Base-by-base conservation (phyloP, 108 stramenopile genomes). In the Stephanodiscus minutulus region DNA sequence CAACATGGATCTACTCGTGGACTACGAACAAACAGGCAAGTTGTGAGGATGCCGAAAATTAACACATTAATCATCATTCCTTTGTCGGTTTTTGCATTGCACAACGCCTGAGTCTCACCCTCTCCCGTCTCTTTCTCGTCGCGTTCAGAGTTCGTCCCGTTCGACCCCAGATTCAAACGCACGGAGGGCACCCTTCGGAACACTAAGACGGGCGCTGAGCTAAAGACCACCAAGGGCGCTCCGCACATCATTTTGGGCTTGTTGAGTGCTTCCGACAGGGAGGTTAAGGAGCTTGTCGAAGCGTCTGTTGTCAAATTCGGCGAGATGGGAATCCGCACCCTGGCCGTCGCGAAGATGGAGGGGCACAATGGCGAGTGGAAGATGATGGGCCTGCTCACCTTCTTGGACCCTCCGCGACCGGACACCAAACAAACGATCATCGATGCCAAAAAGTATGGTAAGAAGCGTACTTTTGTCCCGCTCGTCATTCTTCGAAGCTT, bases 341-440 rank as follows among this genome's bases (percentile, higher is more conserved):
- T 93, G 27, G 89, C 83, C n/a, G 84, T 93, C 59, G 87, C 86
- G 18, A 64, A 66, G 48, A 83, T 81, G 48, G 66, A 84, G 64
- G 13, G 46, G 35, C 70, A 68, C 25, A 54, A 54, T 65, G 87
- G 83, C 27, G 50, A 71, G 47, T 93, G 83, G 85, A 60, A 76
- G 50, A 84, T 94, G 82, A 54, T 84, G 58, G 93, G 93, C 13
- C 64, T 94, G 18, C 56, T 94, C 65, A 82, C 88, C 33, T 84
- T 94, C 63, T 83, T 95, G 64, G 94, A 95, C 66, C 94, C 94
- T 58, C 90, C 94, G 17, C 81, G 94, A 13, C 73, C 80, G 17
- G 94, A 92, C 73, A 96, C 94, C 10, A 83, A 79, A 49, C 71
- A 79, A 47, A 91, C 91, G 13, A 87, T 96, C 64, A 24, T 59